Base-by-base conservation (phyloP, 139 green algal species). In the Chlamydomonas sp. region DNA sequence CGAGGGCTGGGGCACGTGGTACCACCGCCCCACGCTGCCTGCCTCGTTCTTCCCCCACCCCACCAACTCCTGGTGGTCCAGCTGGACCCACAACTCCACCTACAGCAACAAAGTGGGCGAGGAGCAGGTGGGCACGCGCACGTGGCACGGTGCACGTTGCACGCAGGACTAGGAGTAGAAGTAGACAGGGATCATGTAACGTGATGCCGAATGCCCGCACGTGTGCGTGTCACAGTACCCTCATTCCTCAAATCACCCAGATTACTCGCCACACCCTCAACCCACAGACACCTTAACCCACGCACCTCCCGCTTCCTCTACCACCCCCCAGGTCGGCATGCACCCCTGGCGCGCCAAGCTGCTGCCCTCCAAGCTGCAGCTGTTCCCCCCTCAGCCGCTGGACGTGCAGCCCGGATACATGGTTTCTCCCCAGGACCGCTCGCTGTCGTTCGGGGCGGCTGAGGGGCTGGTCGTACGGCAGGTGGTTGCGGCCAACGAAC, bases 61-160 rank as follows among this genome's bases (percentile, higher is more conserved):
- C 59, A 85, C 80, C 2, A 85, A 85, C 69, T 69, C 12, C 59
- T 85, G 80, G 80, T 85, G 68, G 68, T 71, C 68, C 17, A n/a
- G 59, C 6, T 85, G 68, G 68, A 78, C 68, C 0, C 80, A 85
- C 17, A 31, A 49, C 68, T 6, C 5, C 10, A 74, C 68, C 15
- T 63, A 76, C 49, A 76, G 31, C 63, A 10, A 64, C 63, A 75
- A 84, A 61, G 68, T 61, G 69, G 80, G 80, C 9, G 80, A 78
- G 49, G 59, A 63, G 80, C 80, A 17, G 80, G 80, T 86, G 63
- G 9, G 79, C 12, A 7, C 68, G 14, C 68, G 6, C 10, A 74
- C 68, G 14, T 18, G 68, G 6, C 14, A 15, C 68, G 9, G 12
- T 74, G 68, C 15, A 5, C 68, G 4, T 12, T 15, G 14, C 10